phyloP scores from a whole-genome alignment of 345 rosid species.

The Noccaea bulbosa region DNA sequence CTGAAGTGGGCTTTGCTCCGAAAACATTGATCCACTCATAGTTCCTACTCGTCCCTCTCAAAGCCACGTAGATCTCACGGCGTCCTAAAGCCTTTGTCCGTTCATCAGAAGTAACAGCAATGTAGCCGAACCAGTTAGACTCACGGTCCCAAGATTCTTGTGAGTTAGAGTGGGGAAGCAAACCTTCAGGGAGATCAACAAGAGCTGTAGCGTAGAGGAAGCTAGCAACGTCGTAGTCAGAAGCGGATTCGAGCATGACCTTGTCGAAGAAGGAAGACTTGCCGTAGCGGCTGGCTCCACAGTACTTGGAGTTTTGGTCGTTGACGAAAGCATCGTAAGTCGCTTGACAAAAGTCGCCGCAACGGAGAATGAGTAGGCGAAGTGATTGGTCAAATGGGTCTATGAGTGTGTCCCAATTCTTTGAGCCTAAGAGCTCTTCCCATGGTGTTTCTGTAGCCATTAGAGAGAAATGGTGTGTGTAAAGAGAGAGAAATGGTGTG shows the following conservation, averaged over 20 bases:
- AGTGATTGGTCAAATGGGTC: conserved; percentile 73
- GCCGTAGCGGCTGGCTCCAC: conserved; percentile 87
- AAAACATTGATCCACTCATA: conserved; percentile 81
- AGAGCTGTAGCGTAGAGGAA: conserved; percentile 87
- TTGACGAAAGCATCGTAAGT: conserved; percentile 92
- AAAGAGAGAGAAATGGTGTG: no score
- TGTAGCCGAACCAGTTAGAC: conserved; percentile 94
- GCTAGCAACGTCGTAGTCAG: conserved; percentile 52
- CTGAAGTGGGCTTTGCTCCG: conserved; percentile 62
- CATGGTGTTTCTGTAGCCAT: conserved; percentile 58
- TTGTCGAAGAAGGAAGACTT: conserved; percentile 61
- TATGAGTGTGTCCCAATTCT: conserved; percentile 70
- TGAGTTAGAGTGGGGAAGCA: conserved; percentile 69
- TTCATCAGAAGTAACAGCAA: conserved; percentile 73
- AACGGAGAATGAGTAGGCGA: conserved; percentile 75
- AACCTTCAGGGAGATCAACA: conserved; percentile 56
- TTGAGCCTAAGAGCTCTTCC: conserved; percentile 66
- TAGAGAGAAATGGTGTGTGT: conserved; percentile 10
- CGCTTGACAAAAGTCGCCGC: conserved; percentile 91
- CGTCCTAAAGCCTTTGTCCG: conserved; percentile 53
- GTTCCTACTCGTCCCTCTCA: conserved; percentile 82
- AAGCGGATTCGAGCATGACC: conserved; percentile 66
- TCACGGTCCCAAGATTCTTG: conserved; percentile 95
- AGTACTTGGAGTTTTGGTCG: conserved; percentile 80
- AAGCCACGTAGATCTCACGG: conserved; percentile 71